Percentiles rank a stretch among this genome's conserved stretches.
Evolutionary conservation across 768 basidiomycete species (phyloP).

Genomic region (Mycena polygramma): DNA sequence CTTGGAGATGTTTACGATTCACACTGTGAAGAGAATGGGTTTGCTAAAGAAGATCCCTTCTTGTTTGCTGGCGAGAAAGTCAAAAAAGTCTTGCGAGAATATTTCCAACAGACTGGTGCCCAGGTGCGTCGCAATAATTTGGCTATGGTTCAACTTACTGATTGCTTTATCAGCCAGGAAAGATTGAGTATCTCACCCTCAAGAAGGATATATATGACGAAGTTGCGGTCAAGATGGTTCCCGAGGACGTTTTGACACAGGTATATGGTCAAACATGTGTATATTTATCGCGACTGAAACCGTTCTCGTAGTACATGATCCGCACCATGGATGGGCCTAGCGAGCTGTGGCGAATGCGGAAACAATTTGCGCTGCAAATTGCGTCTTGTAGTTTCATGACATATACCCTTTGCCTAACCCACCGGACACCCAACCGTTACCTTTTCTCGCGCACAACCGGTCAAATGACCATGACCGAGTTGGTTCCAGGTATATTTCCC

Average conservation of each 20-base stretch:
- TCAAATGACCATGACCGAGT: slow-evolving; percentile 91
- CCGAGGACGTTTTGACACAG: slow-evolving; percentile 86
- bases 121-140: slow-evolving; percentile 50
- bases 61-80: slow-evolving; percentile 89
- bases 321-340: slow-evolving; percentile 85
- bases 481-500: slow-evolving; percentile 77
- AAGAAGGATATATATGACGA: slow-evolving; percentile 93
- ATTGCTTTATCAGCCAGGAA: slow-evolving; percentile 59
- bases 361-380: slow-evolving; percentile 93
- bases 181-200: slow-evolving; percentile 75
- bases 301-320: slow-evolving; percentile 82
- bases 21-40: slow-evolving; percentile 80
- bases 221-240: slow-evolving; percentile 87
- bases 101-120: slow-evolving; percentile 60
- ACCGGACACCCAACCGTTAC: slow-evolving; percentile 87
- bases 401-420: slow-evolving; percentile 86
- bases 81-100: slow-evolving; percentile 75
- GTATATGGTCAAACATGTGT: slow-evolving; percentile 68
- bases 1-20: slow-evolving; percentile 96
- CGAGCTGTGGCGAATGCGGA: slow-evolving; percentile 96
- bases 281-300: slow-evolving; percentile 5
- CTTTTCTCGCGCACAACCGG: slow-evolving; percentile 92
- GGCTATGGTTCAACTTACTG: slow-evolving; percentile 4
- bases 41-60: slow-evolving; percentile 90
- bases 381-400: slow-evolving; percentile 94